Evolutionary conservation across 192 early-diverging fungal species (phyloP), one percentile per base, ranked within the genome.

Genomic region (Umbelopsis sp.): DNA sequence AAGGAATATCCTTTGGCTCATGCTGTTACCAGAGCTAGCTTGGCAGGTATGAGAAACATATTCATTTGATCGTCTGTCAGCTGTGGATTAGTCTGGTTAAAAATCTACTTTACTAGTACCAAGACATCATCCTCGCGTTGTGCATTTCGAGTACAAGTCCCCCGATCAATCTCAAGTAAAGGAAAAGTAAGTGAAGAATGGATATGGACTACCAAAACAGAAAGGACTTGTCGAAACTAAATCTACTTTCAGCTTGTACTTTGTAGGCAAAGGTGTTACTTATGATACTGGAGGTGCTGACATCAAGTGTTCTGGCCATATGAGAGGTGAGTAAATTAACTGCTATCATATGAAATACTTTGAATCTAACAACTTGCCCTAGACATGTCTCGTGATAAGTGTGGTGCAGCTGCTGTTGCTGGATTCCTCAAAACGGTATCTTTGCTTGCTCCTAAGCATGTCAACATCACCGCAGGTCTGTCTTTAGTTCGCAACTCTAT

Each of bases 211-310:
- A 41, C 2, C 37, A 41, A 1, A 1, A 41, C 0, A 41, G 10
- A 41, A 41, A 6, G 37, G 10, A 6, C 45, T 21, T 23, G 4
- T 64, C 15, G 13, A n/a, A 48, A 11, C 47, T 67, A 9, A 66
- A 23, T 46, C 66, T 68, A 69, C 1, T 74, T 69, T 4, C 69
- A 89, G 87, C 78, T 65, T 94, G 22, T 95, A 91, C 75, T 86
- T 96, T 72, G 88, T 94, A 33, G 94, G 94, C 25, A 96, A 96
- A 80, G 94, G 94, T 68, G 93, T 95, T 23, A 94, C 94, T 30
- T 95, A 90, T 73, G 94, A 96, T 73, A 96, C 93, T 27, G 94
- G 94, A 47, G 94, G 94, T 77, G 89, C 91, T 70, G 90, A 94
- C 75, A 86, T 96, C 71, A 96, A 96, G 80, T 80, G 85, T 55